Evolutionary conservation across 2,329 filamentous ascomycete species (phyloP).

Genomic region (Xenoacremonium recifei): DNA sequence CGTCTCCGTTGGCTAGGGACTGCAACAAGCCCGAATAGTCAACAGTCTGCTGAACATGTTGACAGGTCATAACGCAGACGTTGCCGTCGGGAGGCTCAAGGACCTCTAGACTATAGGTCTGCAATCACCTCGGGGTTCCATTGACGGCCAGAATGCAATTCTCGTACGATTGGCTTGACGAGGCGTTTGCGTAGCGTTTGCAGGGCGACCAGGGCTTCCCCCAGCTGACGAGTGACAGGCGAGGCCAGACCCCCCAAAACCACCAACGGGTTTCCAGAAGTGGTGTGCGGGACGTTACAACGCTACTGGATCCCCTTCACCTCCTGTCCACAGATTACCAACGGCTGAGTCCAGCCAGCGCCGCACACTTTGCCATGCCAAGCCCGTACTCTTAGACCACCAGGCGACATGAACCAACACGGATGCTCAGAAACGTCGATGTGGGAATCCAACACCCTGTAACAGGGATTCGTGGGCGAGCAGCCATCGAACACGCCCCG

Average conservation of each 20-base stretch:
- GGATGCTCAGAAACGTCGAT: conserved; percentile 5
- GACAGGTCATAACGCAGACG: not conserved
- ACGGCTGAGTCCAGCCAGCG: not conserved
- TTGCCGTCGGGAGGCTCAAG: not conserved
- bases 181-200: not conserved
- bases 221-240: not conserved
- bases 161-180: not conserved
- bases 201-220: not conserved
- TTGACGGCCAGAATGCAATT: not conserved
- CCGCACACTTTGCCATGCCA: not conserved
- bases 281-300: not conserved
- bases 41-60: not conserved
- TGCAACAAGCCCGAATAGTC: not conserved
- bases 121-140: not conserved
- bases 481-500: too few relatives aligned
- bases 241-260: not conserved
- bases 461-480: too few relatives aligned
- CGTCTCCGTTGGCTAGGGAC: not conserved
- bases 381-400: conserved; percentile 1
- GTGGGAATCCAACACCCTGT: conserved; percentile 13
- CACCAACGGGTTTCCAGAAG: not conserved
- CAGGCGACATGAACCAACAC: conserved; percentile 6
- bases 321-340: not conserved
- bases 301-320: not conserved
- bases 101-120: not conserved